These are phyloP conservation scores for Friedmanniomyces simplex DNA, from an alignment of 495 filamentous ascomycete species.

Conservation along the genomic window DNA sequence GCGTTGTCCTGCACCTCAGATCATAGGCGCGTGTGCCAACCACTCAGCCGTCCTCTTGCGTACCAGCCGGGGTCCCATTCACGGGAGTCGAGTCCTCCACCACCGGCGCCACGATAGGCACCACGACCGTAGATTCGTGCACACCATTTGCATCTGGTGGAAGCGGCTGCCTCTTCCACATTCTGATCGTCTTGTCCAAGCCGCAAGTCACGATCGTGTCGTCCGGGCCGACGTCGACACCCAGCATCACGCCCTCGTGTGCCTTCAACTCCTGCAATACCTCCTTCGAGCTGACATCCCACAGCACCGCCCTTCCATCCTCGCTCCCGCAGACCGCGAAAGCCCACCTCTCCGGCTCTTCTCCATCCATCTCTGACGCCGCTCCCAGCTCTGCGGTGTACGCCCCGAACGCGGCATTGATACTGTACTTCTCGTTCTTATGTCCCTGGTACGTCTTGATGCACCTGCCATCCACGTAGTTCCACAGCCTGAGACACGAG, in stretches of 20 bases:
- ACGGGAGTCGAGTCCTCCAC: background rate
- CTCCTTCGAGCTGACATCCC: constrained; percentile 81
- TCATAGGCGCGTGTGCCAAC: no score
- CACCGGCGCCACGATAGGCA: background rate
- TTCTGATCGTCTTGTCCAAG: constrained; percentile 19
- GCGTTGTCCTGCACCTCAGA: no score
- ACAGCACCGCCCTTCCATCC: constrained; percentile 72
- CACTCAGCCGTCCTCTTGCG: background rate
- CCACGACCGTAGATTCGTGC: background rate
- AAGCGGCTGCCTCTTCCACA: constrained; percentile 17
- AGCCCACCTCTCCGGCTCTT: constrained; percentile 30
- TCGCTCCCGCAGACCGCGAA: constrained; percentile 80
- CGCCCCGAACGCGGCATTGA: constrained; percentile 69
- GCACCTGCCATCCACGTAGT: constrained; percentile 77
- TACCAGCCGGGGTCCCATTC: background rate
- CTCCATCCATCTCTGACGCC: constrained; percentile 3
- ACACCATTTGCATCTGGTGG: background rate
- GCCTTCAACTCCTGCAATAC: constrained; percentile 60
- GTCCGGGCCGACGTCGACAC: constrained; percentile 56
- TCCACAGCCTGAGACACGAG: constrained; percentile 81
- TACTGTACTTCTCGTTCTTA: constrained; percentile 68
- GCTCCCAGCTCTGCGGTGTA: constrained; percentile 37
- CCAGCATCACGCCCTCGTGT: constrained; percentile 73
- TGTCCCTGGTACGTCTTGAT: constrained; percentile 98
- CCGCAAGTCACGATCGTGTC: constrained; percentile 38